These are phyloP conservation scores for Haematococcus sp. DNA, from an alignment of 139 green algal species.

Conservation along the genomic window DNA sequence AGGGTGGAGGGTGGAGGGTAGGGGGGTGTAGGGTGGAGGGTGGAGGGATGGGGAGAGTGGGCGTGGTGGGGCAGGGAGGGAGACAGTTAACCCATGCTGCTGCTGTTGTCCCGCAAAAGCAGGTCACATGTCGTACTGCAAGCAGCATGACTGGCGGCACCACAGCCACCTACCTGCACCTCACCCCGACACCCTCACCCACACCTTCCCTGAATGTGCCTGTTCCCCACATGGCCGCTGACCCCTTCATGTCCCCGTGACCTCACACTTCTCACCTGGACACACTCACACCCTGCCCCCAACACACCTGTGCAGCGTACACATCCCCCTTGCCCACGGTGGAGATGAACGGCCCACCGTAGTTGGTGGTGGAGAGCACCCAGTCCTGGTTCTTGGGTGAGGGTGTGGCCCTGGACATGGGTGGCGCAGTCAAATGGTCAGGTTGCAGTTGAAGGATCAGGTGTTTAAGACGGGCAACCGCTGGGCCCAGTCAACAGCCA, in stretches of 20 bases:
- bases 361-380: conserved; percentile 87
- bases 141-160: too few relatives aligned
- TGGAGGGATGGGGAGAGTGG: neutral
- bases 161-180: too few relatives aligned
- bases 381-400: conserved; percentile 81
- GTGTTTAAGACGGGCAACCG: neutral
- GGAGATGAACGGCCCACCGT: conserved; percentile 87
- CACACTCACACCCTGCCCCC: neutral
- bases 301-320: conserved; percentile 10
- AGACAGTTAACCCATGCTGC: too few relatives aligned
- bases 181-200: too few relatives aligned
- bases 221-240: too few relatives aligned
- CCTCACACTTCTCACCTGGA: too few relatives aligned
- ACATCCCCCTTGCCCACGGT: conserved; percentile 81
- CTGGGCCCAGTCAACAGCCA: too few relatives aligned
- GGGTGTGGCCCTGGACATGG: conserved; percentile 51
- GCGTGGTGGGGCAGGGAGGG: neutral
- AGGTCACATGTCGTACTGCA: too few relatives aligned
- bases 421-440: neutral
- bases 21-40: too few relatives aligned
- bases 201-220: too few relatives aligned
- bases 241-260: too few relatives aligned
- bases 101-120: too few relatives aligned
- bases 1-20: neutral
- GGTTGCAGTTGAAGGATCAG: neutral